These are phyloP conservation scores for Puya raimondii DNA, from an alignment of 176 grass and related monocot species.

Conservation along the genomic window DNA sequence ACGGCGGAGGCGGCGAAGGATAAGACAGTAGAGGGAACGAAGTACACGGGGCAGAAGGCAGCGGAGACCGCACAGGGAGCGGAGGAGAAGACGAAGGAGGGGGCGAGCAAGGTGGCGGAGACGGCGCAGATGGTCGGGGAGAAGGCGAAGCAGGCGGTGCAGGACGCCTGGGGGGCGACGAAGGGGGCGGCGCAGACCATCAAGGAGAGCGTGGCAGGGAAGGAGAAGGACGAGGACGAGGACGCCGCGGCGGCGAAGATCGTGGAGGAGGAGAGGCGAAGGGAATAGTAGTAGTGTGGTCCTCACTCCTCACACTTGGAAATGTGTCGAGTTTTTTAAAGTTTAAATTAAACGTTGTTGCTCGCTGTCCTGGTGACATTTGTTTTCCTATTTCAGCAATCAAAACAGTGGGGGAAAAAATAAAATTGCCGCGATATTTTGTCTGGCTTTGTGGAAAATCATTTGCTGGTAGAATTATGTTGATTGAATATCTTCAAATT, in stretches of 20 bases:
- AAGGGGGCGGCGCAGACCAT: conserved; percentile 36
- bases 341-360: too few relatives aligned
- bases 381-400: too few relatives aligned
- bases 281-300: background rate
- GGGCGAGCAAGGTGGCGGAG: conserved; percentile 33
- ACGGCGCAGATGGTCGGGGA: conserved; percentile 32
- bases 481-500: too few relatives aligned
- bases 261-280: background rate
- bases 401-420: too few relatives aligned
- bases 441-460: too few relatives aligned
- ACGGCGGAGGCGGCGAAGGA: conserved; percentile 5
- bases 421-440: too few relatives aligned
- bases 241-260: too few relatives aligned
- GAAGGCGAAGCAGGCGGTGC: conserved; percentile 43
- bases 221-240: conserved; percentile 26
- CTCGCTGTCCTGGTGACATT: too few relatives aligned
- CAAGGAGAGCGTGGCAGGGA: conserved; percentile 24
- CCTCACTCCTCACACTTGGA: too few relatives aligned
- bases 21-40: conserved; percentile 21
- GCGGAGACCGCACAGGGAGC: too few relatives aligned
- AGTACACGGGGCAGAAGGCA: conserved; percentile 28
- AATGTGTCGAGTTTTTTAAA: too few relatives aligned
- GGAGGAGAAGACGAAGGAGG: conserved; percentile 40
- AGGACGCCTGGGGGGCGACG: conserved; percentile 43
- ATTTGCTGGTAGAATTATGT: too few relatives aligned